Conservation (phyloP, 305 asterid species). For the Solanum hybrid region DNA sequence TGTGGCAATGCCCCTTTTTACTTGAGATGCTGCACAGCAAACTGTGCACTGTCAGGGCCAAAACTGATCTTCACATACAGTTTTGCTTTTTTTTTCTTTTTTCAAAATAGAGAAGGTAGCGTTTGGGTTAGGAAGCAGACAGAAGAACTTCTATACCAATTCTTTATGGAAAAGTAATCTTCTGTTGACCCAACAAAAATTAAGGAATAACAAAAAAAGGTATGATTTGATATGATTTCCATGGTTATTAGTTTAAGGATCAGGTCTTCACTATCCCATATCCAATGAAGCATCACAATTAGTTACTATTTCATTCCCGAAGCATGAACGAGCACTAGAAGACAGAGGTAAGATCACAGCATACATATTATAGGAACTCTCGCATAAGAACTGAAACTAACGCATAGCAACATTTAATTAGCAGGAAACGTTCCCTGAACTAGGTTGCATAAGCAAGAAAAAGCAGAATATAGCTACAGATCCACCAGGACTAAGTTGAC, state of each 20-base stretch:
- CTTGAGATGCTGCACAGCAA: not conserved
- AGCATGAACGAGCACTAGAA: not conserved
- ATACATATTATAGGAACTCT: not conserved
- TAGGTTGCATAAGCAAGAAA: slow-evolving; percentile 13
- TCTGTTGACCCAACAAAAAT: not conserved
- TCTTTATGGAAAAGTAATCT: not conserved
- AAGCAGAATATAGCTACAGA: slow-evolving; percentile 17
- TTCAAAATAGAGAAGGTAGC: not conserved
- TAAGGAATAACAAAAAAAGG: not conserved
- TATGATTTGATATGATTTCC: not conserved
- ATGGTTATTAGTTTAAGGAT: not conserved
- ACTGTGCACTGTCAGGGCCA: not conserved
- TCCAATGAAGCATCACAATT: not conserved
- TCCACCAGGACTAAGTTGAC: slow-evolving; percentile 18
- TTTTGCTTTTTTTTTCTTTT: not conserved
- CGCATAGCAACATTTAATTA: not conserved
- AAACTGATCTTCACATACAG: not conserved
- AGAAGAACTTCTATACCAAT: not conserved
- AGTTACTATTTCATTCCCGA: not conserved
- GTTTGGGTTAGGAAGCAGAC: not conserved
- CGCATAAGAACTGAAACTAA: not conserved
- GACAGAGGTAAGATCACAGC: not conserved
- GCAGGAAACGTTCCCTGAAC: not conserved
- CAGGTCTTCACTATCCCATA: not conserved
- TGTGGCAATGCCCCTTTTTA: not conserved